Evolutionary conservation across 805 yeast genomes (phyloP), one percentile per base, ranked within the genome.

Genomic region (Kluyveromyces aestuarii): DNA sequence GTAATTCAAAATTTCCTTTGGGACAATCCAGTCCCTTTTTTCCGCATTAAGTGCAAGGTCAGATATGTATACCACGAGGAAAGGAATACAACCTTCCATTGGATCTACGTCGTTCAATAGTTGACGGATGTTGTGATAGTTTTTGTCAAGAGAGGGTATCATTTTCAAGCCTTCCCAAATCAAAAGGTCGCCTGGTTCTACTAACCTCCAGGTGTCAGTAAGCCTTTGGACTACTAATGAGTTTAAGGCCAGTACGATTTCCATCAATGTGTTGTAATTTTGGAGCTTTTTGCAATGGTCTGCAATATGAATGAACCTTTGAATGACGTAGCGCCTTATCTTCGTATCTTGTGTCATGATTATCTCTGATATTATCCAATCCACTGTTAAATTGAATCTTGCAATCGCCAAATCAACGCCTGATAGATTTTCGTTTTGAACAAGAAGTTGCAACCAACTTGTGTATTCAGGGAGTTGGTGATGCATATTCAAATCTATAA

Each of bases 331-430:
- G 40, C 81, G 78, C 54, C 91, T 73, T 55, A 87, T 77, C 2
- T 70, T 72, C 25, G 77, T 71, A 40, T 74, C 70, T 48, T 72
- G 73, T 9, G 96, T 87, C 51, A 91, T 69, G 14, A 88, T 64
- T 48, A 93, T 79, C 68, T 91, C 96, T 0, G 96, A 87, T 35
- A 87, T 80, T 39, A 90, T 81, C 98, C 98, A 91, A 57, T 87
- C 87, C 7, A 87, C 90, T 70, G 87, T 82, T 50, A 91, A 69
- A 61, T 91, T 90, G 72, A 90, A 93, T 51, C 99, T 72, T 0
- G 95, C 76, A 38, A 88, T 81, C 11, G 87, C 88, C 44, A 91
- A 68, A 53, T 87, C 87, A 37, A 89, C 81, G 0, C 97, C 96
- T n/a, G 82, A 77, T 18, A 72, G 66, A 33, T 69, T 62, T 56